phyloP scores from a whole-genome alignment of 2,329 filamentous ascomycete species.

The Cercospora nicotianae region DNA sequence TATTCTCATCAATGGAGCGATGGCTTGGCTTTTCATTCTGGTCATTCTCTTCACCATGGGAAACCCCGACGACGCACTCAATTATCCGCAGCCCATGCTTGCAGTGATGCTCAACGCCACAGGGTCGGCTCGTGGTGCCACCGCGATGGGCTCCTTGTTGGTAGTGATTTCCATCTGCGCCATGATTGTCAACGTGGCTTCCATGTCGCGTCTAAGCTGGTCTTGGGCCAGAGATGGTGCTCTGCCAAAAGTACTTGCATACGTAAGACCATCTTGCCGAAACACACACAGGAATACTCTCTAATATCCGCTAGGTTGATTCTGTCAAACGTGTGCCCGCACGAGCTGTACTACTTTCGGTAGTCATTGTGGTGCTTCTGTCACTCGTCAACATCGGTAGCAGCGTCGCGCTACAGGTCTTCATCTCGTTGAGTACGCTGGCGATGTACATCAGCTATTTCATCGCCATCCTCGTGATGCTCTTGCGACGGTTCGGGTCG shows the following conservation, averaged over 20 bases:
- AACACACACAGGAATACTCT: not conserved
- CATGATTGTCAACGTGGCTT: slow-evolving; percentile 27
- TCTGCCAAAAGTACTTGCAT: slow-evolving; percentile 28
- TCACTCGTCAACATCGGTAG: slow-evolving; percentile 28
- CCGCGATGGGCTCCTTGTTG: slow-evolving; percentile 23
- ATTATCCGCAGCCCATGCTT: slow-evolving; percentile 27
- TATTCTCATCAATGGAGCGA: slow-evolving; percentile 27
- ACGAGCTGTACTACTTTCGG: slow-evolving; percentile 29
- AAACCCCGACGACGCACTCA: slow-evolving; percentile 24
- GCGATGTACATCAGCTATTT: slow-evolving; percentile 32
- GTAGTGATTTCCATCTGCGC: slow-evolving; percentile 19
- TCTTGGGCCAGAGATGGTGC: slow-evolving; percentile 33
- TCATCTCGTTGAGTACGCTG: slow-evolving; percentile 30
- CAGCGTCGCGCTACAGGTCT: slow-evolving; percentile 27
- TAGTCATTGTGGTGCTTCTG: slow-evolving; percentile 28
- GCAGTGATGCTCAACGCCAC: slow-evolving; percentile 29
- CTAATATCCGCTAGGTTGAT: slow-evolving; percentile 19
- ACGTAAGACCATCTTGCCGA: slow-evolving; percentile 19
- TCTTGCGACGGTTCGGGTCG: slow-evolving; percentile 16
- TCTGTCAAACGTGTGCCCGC: slow-evolving; percentile 26
- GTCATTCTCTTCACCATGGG: slow-evolving; percentile 29
- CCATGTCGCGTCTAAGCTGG: slow-evolving; percentile 31
- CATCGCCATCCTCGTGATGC: slow-evolving; percentile 31
- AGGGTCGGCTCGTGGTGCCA: slow-evolving; percentile 22
- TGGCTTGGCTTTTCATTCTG: slow-evolving; percentile 29